A percentile compares a stretch with the other conserved stretches of the same genome.
phyloP scores from a whole-genome alignment of 345 rosid species.

The Kandelia obovata region DNA sequence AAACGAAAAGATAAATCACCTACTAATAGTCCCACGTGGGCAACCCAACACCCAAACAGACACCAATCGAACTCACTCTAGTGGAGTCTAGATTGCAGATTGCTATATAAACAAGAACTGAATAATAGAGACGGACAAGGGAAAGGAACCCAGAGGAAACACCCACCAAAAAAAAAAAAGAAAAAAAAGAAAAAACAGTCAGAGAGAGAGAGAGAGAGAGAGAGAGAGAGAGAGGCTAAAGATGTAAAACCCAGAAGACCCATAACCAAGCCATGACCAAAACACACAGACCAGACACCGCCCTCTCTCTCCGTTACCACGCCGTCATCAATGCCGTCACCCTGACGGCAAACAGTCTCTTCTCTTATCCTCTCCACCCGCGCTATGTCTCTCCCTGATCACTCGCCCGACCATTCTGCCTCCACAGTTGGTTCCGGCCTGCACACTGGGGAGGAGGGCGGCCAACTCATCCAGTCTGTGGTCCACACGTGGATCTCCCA shows the following conservation, averaged over 20 bases:
- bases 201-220: neutral
- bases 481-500: slow-evolving; percentile 22
- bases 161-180: neutral
- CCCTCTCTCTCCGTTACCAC: neutral
- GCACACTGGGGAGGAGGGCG: slow-evolving; percentile 23
- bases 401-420: slow-evolving; percentile 16
- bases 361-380: neutral
- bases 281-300: neutral
- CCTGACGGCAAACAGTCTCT: slow-evolving; percentile 3
- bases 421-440: slow-evolving; percentile 15
- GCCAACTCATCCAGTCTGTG: slow-evolving; percentile 23
- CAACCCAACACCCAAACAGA: no score
- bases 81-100: no score
- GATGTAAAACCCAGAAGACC: slow-evolving; percentile 14
- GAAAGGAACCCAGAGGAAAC: neutral
- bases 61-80: no score
- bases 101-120: neutral
- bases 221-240: neutral
- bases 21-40: neutral
- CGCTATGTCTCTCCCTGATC: neutral
- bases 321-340: slow-evolving; percentile 20
- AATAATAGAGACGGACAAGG: neutral
- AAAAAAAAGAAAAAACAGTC: no score
- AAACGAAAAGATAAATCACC: slow-evolving; percentile 3
- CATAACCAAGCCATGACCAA: slow-evolving; percentile 28